These are phyloP conservation scores for Alternaria triticimaculans DNA, from an alignment of 2,329 filamentous ascomycete genomes.

Conservation along the genomic window DNA sequence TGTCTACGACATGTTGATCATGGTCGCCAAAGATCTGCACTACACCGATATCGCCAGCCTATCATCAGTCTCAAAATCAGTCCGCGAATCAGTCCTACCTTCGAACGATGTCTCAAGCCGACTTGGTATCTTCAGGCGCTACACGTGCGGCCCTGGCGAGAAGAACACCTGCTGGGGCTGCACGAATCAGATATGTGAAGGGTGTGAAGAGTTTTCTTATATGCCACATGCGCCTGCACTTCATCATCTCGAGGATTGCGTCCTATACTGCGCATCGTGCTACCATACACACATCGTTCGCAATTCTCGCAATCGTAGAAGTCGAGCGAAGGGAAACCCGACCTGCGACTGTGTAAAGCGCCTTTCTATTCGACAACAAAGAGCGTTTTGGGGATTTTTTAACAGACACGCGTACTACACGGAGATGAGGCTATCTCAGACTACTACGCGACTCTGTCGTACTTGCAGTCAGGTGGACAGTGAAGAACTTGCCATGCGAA, in stretches of 20 bases:
- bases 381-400: background rate
- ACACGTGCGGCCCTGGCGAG: conserved; percentile 22
- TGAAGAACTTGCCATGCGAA: conserved; percentile 13
- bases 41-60: conserved; percentile 35
- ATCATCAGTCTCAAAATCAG: conserved; percentile 30
- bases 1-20: conserved; percentile 40
- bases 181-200: conserved; percentile 26
- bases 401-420: background rate
- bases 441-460: conserved; percentile 16
- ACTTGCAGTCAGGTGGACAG: conserved; percentile 14
- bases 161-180: conserved; percentile 33
- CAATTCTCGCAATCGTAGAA: background rate
- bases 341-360: conserved; percentile 20
- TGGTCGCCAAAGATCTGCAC: conserved; percentile 34
- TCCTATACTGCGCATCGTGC: conserved; percentile 32
- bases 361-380: background rate
- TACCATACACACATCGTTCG: conserved; percentile 15
- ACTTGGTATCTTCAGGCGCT: conserved; percentile 23
- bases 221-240: conserved; percentile 13
- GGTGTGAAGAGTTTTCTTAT: conserved; percentile 13
- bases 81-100: conserved; percentile 33
- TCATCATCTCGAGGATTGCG: conserved; percentile 31
- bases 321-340: background rate
- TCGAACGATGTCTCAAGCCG: conserved; percentile 20
- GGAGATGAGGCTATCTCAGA: background rate